Percentiles rank a stretch among this genome's conserved stretches.
Evolutionary conservation across 2,329 filamentous ascomycete genomes (phyloP).

Genomic region (Aspergillus melleus): DNA sequence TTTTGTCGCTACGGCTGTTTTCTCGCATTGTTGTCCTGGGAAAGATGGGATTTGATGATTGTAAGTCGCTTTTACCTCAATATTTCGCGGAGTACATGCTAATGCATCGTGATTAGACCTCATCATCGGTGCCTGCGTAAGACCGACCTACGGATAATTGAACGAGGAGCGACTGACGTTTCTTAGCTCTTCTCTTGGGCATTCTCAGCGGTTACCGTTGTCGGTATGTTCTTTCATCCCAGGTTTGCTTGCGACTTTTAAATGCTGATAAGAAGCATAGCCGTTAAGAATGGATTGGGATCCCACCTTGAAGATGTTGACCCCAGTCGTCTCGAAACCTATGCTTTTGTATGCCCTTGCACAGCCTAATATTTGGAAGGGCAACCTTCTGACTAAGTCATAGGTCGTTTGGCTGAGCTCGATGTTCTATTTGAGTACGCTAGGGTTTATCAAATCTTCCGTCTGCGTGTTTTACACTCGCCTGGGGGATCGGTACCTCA

Average conservation of each 20-base stretch:
- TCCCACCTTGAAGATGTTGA: conserved; percentile 16
- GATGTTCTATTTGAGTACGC: conserved; percentile 50
- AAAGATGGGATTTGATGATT: conserved; percentile 32
- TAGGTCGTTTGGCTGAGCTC: conserved; percentile 49
- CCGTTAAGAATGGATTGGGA: conserved; percentile 20
- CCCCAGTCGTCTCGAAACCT: conserved; percentile 10
- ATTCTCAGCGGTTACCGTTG: conserved; percentile 37
- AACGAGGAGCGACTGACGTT: not conserved
- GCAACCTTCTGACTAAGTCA: not conserved
- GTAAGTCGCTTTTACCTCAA: conserved; percentile 17
- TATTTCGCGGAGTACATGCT: not conserved
- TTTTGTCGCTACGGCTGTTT: conserved; percentile 41
- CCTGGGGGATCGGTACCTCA: conserved; percentile 42
- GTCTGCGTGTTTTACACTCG: conserved; percentile 49
- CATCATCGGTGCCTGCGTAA: conserved; percentile 33
- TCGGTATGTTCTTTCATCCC: conserved; percentile 23
- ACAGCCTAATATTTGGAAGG: too few species aligned
- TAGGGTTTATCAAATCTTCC: conserved; percentile 52
- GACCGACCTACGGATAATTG: not conserved
- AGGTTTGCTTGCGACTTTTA: not conserved
- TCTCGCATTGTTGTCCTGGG: conserved; percentile 41
- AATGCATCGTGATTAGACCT: conserved; percentile 20
- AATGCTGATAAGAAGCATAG: conserved; percentile 5
- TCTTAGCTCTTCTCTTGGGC: conserved; percentile 35
- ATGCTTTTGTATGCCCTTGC: conserved; percentile 8